Evolutionary conservation across 202 grass and related monocot species (phyloP), one percentile per base, ranked within the genome.

Genomic region (Schoenoplectus triqueter): DNA sequence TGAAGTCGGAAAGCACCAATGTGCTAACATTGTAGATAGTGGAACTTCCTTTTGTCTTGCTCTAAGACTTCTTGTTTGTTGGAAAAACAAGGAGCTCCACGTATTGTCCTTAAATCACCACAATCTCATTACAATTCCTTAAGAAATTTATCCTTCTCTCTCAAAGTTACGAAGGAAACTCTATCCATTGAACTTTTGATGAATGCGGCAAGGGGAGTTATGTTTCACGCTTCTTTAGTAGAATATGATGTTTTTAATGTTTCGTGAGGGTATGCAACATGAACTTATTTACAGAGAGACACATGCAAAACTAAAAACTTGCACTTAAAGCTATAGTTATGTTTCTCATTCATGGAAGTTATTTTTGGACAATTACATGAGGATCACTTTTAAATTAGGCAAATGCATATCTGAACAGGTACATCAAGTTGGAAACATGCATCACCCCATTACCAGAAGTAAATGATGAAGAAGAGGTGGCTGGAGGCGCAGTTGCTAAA

Each of bases 371-470:
- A 21, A 10, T 72, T 47, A 54, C 47, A 54, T 75, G n/a, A 52
- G 51, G 4, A 73, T 15, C 2, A 60, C 20, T 9, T 73, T 14
- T 69, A n/a, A 75, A 75, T 54, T 75, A 59, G 18, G 49, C 74
- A 84, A 45, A 74, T 86, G 0, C 7, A 0, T 87, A 13, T 22
- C 10, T 74, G 42, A 54, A 65, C 42, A 98, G 95, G 95, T 98
- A 98, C 77, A 98, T 84, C 84, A 90, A 92, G 71, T 85, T 98
- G 88, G 92, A 95, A 82, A 81, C 91, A 18, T 98, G 95, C 67
- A 85, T 98, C 84, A 98, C 95, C 85, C 91, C 92, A 55, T 80
- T 95, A 88, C 95, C 92, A 65, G 91, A 93, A 89, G 95, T 90
- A 77, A 93, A 89, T 71, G 88, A 89, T 61, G 84, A 89, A 50